phyloP scores from a whole-genome alignment of 2,329 filamentous ascomycete species.

The Xylaria sp. region DNA sequence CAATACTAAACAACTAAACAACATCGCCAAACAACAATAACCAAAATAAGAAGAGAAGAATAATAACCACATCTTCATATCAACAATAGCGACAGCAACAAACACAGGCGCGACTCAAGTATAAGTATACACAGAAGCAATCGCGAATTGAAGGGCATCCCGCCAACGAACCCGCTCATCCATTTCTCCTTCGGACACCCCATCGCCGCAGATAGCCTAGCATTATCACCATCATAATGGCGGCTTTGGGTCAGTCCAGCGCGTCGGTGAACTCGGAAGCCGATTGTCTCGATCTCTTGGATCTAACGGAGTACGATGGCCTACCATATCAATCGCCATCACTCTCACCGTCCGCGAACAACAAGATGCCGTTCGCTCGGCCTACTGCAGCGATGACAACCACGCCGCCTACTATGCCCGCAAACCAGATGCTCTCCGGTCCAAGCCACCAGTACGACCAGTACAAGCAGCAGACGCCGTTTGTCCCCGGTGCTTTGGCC shows the following conservation, averaged over 20 bases:
- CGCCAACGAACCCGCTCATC: no score
- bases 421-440: conserved; percentile 72
- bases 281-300: conserved; percentile 68
- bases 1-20: not conserved
- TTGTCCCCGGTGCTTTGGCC: conserved; percentile 84
- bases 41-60: no score
- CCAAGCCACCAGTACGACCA: conserved; percentile 96
- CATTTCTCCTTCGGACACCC: no score
- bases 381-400: conserved; percentile 64
- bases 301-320: conserved; percentile 72
- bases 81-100: no score
- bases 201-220: not conserved
- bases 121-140: no score
- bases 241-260: conserved; percentile 40
- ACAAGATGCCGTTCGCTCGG: conserved; percentile 65
- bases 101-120: no score
- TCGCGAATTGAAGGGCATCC: no score
- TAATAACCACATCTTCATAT: no score
- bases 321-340: conserved; percentile 70
- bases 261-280: conserved; percentile 50
- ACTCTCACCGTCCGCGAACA: conserved; percentile 64
- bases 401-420: conserved; percentile 65
- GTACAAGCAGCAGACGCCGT: conserved; percentile 94
- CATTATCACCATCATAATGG: conserved; percentile 24
- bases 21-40: not conserved